Evolutionary conservation across 2,329 filamentous ascomycete species (phyloP).

Genomic region (Penicillium hordei): DNA sequence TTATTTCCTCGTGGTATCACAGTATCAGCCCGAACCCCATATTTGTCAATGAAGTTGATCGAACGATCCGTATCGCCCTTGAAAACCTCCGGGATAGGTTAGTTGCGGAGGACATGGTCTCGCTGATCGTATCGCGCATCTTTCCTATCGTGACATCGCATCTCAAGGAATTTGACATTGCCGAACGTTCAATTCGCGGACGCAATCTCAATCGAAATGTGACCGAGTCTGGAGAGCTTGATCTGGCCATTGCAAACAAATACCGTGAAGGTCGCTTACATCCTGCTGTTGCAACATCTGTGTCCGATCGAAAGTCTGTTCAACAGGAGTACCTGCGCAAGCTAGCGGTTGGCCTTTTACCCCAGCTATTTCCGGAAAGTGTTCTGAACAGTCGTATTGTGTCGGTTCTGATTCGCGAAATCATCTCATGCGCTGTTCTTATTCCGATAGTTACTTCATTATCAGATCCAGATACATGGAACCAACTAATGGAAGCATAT

Average conservation of each 20-base stretch:
- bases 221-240: slow-evolving; percentile 94
- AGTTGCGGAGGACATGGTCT: slow-evolving; percentile 75
- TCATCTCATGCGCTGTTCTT: slow-evolving; percentile 89
- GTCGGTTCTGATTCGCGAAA: slow-evolving; percentile 76
- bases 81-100: slow-evolving; percentile 70
- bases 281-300: slow-evolving; percentile 76
- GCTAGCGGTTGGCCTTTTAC: slow-evolving; percentile 70
- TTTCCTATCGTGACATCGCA: slow-evolving; percentile 87
- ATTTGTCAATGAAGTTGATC: slow-evolving; percentile 86
- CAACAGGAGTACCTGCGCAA: slow-evolving; percentile 87
- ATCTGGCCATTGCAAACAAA: slow-evolving; percentile 91
- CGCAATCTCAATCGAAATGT: slow-evolving; percentile 84
- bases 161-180: slow-evolving; percentile 85
- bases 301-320: slow-evolving; percentile 77
- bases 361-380: slow-evolving; percentile 69
- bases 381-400: slow-evolving; percentile 80
- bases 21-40: slow-evolving; percentile 76
- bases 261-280: slow-evolving; percentile 88
- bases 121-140: slow-evolving; percentile 75
- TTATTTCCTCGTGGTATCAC: slow-evolving; percentile 84
- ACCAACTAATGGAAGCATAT: slow-evolving; percentile 89
- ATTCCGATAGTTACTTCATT: slow-evolving; percentile 76
- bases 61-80: slow-evolving; percentile 70
- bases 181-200: slow-evolving; percentile 82
- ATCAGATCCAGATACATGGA: slow-evolving; percentile 94